Conservation (phyloP, 495 filamentous ascomycete species). For the Aspergillus mulundensis region DNA sequence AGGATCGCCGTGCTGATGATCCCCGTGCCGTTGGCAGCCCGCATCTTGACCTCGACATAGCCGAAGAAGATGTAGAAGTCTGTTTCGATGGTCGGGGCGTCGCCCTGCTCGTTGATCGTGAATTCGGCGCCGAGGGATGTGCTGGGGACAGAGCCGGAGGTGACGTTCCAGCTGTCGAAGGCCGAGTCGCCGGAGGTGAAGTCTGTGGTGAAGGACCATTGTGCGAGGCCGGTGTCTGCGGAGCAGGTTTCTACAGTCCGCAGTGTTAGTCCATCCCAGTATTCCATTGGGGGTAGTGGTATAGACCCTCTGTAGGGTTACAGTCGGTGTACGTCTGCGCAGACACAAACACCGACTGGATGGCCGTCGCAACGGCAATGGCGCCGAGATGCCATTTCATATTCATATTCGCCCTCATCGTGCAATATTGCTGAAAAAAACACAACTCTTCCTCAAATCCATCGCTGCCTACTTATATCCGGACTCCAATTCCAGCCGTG, state of each 20-base stretch:
- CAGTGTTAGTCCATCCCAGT: background rate
- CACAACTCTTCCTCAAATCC: too few species aligned
- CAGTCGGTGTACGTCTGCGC: constrained; percentile 43
- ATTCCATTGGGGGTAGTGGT: background rate
- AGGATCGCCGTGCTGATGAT: constrained; percentile 79
- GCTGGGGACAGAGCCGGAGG: constrained; percentile 50
- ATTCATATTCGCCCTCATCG: too few species aligned
- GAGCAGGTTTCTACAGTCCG: constrained; percentile 47
- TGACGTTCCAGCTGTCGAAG: constrained; percentile 56
- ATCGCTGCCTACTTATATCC: background rate
- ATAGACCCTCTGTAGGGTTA: constrained; percentile 36
- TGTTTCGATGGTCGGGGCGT: constrained; percentile 70
- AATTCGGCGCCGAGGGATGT: constrained; percentile 58
- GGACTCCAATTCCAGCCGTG: background rate
- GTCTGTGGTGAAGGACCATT: constrained; percentile 54
- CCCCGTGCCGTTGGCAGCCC: constrained; percentile 67
- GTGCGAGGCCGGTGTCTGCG: constrained; percentile 58
- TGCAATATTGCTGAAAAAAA: too few species aligned
- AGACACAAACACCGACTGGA: constrained; percentile 1
- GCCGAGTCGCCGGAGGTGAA: constrained; percentile 54
- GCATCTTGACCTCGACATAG: constrained; percentile 63
- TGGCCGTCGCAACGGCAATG: background rate
- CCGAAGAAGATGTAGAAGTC: constrained; percentile 80
- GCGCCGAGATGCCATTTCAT: background rate
- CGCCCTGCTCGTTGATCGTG: constrained; percentile 63